Evolutionary conservation across 2,329 filamentous ascomycete genomes (phyloP), one percentile per base, ranked within the genome.

Genomic region (Colletotrichum camelliae): DNA sequence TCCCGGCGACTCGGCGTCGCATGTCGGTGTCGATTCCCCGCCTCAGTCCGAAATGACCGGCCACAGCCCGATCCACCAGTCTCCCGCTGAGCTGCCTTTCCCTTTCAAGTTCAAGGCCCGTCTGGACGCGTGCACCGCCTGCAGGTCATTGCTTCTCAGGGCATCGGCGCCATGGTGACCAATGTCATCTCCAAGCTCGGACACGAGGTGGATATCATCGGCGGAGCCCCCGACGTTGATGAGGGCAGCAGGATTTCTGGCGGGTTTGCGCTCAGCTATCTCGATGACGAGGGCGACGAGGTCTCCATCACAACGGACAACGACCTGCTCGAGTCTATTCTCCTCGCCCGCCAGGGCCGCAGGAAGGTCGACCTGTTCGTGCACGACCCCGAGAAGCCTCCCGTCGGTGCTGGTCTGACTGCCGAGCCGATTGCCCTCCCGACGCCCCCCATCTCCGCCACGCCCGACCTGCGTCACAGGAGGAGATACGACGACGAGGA

Each of bases 51-150:
- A 84, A 29, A 79, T 92, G 27, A 85, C 92, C 29, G 88, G 88
- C 18, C 89, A 85, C 60, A 81, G 82, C 4, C 84, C 84, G 4
- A 89, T 93, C 62, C 89, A 93, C 21, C 86, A 88, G 5, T 86
- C 89, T 7, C 87, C 91, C 2, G 91, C 94, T 80, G 95, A 97
- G 79, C 85, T 91, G 13, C 95, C 96, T 0, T 99, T 98, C 86
- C 92, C 96, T 4, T 99, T 99, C 92, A 99, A 99, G 85, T 99
- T 99, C 91, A 98, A 98, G 88, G 96, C 97, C 97, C 97, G 2
- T 96, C 95, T 80, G 97, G 96, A 61, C 95, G 97, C 68, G 96
- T 98, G 21, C 97, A 99, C 85, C 93, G 97, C 70, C 87, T 99
- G 67, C 97, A 98, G 81, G 93, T 98, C 33, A 89, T 93, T 70